A percentile compares a stretch with the other conserved stretches of the same genome.
phyloP scores from a whole-genome alignment of 1,284 basidiomycete genomes.

The Lentinula novae-zelandiae region DNA sequence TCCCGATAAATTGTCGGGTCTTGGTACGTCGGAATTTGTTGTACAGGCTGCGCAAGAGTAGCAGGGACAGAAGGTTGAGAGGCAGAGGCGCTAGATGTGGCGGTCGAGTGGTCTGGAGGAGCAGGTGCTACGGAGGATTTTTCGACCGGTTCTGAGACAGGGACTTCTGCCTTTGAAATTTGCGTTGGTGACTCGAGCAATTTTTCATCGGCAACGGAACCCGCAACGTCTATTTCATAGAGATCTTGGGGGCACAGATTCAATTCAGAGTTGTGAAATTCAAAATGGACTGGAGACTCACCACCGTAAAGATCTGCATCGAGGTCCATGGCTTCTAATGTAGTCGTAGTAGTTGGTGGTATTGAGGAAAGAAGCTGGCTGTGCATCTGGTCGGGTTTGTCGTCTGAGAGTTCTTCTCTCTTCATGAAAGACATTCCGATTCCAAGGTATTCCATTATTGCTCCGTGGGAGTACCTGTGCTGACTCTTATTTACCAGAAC shows the following conservation, averaged over 20 bases:
- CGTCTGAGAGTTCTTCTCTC: slow-evolving; percentile 48
- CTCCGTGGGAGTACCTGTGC: neutral
- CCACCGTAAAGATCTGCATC: slow-evolving; percentile 85
- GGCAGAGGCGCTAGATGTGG: slow-evolving; percentile 8
- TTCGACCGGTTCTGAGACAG: slow-evolving; percentile 17
- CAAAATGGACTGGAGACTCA: slow-evolving; percentile 28
- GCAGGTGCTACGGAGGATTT: slow-evolving; percentile 11
- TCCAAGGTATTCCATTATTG: slow-evolving; percentile 44
- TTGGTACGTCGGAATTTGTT: slow-evolving; percentile 75
- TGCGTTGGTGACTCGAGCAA: slow-evolving; percentile 22
- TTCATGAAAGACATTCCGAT: slow-evolving; percentile 59
- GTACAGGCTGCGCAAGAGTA: slow-evolving; percentile 36
- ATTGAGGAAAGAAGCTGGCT: neutral
- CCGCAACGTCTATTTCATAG: slow-evolving; percentile 63
- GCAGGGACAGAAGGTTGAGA: slow-evolving; percentile 18
- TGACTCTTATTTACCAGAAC: slow-evolving; percentile 36
- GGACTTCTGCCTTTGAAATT: slow-evolving; percentile 22
- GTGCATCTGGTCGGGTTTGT: slow-evolving; percentile 48
- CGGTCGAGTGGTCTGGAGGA: slow-evolving; percentile 16
- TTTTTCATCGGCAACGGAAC: slow-evolving; percentile 25
- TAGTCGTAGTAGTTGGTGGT: slow-evolving; percentile 15
- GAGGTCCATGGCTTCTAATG: slow-evolving; percentile 56
- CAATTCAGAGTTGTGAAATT: neutral
- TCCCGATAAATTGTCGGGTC: slow-evolving; percentile 53
- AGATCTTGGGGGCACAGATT: slow-evolving; percentile 46